phyloP scores from a whole-genome alignment of 2,329 filamentous ascomycete species.

The Coniochaeta sp. region DNA sequence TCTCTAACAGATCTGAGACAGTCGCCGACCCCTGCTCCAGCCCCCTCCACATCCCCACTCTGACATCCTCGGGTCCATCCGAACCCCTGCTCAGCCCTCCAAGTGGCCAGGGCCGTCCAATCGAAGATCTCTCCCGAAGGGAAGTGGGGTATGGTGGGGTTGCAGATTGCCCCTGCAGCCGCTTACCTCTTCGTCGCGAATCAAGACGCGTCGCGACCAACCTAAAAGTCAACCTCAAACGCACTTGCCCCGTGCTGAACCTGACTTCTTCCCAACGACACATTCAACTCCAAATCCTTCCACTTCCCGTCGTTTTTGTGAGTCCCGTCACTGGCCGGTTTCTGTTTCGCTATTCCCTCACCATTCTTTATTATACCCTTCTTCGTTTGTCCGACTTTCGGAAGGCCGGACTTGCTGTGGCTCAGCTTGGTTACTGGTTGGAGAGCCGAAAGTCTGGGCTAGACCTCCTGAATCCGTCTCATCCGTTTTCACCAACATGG shows the following conservation, averaged over 20 bases:
- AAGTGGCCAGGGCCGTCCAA: constrained; percentile 4
- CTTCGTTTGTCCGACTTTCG: background rate
- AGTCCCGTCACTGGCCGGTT: no score
- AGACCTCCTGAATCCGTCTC: background rate
- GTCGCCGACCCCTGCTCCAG: constrained; percentile 14
- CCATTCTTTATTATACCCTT: background rate
- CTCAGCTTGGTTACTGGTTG: background rate
- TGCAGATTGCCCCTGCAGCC: constrained; percentile 10
- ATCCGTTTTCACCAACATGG: background rate
- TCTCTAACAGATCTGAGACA: constrained; percentile 40
- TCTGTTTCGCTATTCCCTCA: constrained; percentile 8
- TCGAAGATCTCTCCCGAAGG: background rate
- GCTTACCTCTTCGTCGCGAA: constrained; percentile 21
- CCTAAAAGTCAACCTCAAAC: constrained; percentile 36
- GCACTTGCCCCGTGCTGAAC: constrained; percentile 20
- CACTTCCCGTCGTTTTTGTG: no score
- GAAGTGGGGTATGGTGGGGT: background rate
- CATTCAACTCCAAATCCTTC: constrained; percentile 8
- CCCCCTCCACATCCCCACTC: constrained; percentile 10
- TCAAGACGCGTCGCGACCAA: constrained; percentile 18
- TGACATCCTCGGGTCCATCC: constrained; percentile 7
- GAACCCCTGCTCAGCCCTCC: constrained; percentile 13
- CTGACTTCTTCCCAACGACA: constrained; percentile 24
- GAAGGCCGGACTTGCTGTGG: background rate
- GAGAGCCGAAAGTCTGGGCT: background rate